phyloP scores from a whole-genome alignment of 805 yeast species.

The Helenozyma baotianmanensis region DNA sequence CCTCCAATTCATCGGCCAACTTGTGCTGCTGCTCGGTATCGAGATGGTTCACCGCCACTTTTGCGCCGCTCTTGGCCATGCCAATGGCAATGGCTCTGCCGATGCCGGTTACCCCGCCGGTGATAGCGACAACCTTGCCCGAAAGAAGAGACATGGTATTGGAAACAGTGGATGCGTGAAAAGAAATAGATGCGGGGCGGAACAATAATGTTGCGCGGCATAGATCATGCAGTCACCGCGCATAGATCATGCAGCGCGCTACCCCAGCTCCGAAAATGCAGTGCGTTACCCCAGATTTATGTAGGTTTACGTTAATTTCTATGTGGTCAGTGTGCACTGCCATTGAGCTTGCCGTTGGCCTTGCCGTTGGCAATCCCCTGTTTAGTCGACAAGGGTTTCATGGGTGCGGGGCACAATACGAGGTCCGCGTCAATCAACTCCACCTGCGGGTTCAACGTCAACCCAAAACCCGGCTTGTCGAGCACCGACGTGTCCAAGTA shows the following conservation, averaged over 20 bases:
- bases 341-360: too few species aligned
- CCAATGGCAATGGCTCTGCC: constrained; percentile 43
- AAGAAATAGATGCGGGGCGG: too few species aligned
- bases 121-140: constrained; percentile 36
- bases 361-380: neutral
- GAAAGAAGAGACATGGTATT: neutral
- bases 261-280: too few species aligned
- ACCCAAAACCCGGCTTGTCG: constrained; percentile 49
- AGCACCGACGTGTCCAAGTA: constrained; percentile 34
- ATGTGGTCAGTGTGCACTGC: too few species aligned
- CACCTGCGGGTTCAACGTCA: constrained; percentile 42
- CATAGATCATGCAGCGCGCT: too few species aligned
- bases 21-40: constrained; percentile 15
- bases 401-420: constrained; percentile 37
- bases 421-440: constrained; percentile 37
- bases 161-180: too few species aligned
- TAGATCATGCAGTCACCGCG: too few species aligned
- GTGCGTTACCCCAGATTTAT: too few species aligned
- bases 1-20: constrained; percentile 17
- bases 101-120: constrained; percentile 46
- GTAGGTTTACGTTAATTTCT: too few species aligned
- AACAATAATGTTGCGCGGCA: too few species aligned
- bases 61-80: constrained; percentile 40
- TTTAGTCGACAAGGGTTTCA: constrained; percentile 24
- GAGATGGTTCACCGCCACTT: constrained; percentile 33